Evolutionary conservation across 228 moss, liverwort and hornwort species (phyloP).

Genomic region (Sphagnum magellanicum): DNA sequence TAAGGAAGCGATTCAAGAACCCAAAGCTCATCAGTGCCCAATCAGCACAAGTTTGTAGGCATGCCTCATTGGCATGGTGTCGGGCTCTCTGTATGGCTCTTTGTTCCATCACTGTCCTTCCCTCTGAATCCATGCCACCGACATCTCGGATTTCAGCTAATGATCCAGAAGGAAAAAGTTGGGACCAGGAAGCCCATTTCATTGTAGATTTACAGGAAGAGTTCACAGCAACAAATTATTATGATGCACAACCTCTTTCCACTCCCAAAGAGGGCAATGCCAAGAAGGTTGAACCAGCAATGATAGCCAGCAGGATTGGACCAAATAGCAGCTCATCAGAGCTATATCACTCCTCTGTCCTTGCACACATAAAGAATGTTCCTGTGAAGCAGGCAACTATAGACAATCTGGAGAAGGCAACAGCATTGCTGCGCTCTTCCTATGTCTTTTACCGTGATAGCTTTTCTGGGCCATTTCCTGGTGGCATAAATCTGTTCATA

Average conservation of each 20-base stretch:
- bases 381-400: conserved; percentile 61
- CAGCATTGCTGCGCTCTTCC: conserved; percentile 65
- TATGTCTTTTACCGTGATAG: conserved; percentile 90
- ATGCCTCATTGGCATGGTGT: conserved; percentile 92
- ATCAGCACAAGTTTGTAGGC: conserved; percentile 81
- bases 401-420: conserved; percentile 78
- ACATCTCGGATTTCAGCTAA: conserved; percentile 22
- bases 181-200: conserved; percentile 48
- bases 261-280: conserved; percentile 26
- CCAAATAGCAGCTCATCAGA: conserved; percentile 22
- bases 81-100: conserved; percentile 86
- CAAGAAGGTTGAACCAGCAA: conserved; percentile 15
- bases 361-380: conserved; percentile 62
- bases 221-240: conserved; percentile 62
- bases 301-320: conserved; percentile 5
- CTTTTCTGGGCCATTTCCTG: conserved; percentile 79
- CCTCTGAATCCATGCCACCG: conserved; percentile 35
- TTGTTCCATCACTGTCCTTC: conserved; percentile 68
- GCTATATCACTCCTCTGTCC: conserved; percentile 29
- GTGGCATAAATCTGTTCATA: conserved; percentile 70
- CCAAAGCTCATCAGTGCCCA: conserved; percentile 68
- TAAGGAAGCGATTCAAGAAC: conserved; percentile 92
- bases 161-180: conserved; percentile 28
- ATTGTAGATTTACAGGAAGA: conserved; percentile 78
- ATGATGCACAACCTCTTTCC: conserved; percentile 50